phyloP scores from a whole-genome alignment of 2,329 filamentous ascomycete genomes.

The Alternaria sp. region DNA sequence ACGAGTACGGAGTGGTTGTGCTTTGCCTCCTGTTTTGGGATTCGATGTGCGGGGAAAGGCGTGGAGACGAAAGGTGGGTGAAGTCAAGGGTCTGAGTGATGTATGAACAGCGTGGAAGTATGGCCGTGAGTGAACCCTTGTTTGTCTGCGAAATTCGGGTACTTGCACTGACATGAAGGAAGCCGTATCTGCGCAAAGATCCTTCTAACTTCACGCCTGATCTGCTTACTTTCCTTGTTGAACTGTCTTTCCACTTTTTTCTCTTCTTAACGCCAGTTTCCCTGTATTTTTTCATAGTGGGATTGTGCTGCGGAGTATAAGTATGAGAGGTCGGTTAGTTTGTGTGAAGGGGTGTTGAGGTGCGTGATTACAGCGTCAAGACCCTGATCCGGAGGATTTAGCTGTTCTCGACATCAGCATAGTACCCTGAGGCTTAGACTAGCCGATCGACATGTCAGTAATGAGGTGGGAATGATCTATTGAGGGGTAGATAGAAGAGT shows the following conservation, averaged over 20 bases:
- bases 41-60: no score
- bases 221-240: not conserved
- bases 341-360: not conserved
- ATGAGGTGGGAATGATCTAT: not conserved
- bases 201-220: not conserved
- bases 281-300: not conserved
- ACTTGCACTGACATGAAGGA: not conserved
- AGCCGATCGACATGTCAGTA: not conserved
- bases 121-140: not conserved
- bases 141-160: not conserved
- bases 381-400: not conserved
- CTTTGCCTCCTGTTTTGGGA: no score
- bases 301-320: no score
- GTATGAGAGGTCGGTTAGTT: no score
- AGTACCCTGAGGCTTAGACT: not conserved
- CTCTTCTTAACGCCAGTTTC: not conserved
- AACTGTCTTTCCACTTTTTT: fast-evolving
- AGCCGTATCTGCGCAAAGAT: not conserved
- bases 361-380: not conserved
- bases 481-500: not conserved
- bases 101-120: not conserved
- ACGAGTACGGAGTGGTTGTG: no score
- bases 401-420: not conserved
- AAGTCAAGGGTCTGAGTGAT: not conserved
- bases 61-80: no score